These are phyloP conservation scores for Candida tallmaniae DNA, from an alignment of 805 yeast genomes.

Conservation along the genomic window DNA sequence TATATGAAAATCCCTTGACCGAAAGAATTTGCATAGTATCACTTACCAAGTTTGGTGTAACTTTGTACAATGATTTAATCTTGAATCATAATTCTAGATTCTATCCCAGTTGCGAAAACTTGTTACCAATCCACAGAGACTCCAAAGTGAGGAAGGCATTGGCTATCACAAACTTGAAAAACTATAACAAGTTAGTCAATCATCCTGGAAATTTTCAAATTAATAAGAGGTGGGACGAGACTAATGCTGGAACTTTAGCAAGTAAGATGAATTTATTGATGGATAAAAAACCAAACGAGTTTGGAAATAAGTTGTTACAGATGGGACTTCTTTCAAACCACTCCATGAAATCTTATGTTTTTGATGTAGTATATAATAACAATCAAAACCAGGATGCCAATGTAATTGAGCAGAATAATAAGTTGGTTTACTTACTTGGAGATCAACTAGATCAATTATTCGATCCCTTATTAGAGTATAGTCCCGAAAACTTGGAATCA, in stretches of 20 bases:
- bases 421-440: constrained; percentile 71
- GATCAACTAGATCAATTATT: constrained; percentile 83
- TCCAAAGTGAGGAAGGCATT: constrained; percentile 68
- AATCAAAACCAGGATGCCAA: constrained; percentile 25
- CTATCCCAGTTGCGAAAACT: constrained; percentile 74
- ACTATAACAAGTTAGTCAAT: constrained; percentile 55
- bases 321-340: constrained; percentile 55
- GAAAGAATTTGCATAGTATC: constrained; percentile 49
- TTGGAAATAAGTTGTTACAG: constrained; percentile 55
- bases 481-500: constrained; percentile 81
- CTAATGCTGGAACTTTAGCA: constrained; percentile 78
- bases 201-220: constrained; percentile 29
- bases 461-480: constrained; percentile 85
- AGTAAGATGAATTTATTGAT: constrained; percentile 55
- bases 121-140: constrained; percentile 42
- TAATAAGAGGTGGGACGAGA: constrained; percentile 62
- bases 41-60: constrained; percentile 63
- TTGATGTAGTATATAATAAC: constrained; percentile 72
- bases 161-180: constrained; percentile 68
- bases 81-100: constrained; percentile 59
- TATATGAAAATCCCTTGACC: constrained; percentile 46
- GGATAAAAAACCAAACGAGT: constrained; percentile 46
- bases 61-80: constrained; percentile 55
- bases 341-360: constrained; percentile 46
- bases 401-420: constrained; percentile 64